Percentiles rank a stretch among this genome's conserved stretches.
phyloP scores from a whole-genome alignment of 192 early-diverging fungal species.

The Gryganskiella cystojenkinii region DNA sequence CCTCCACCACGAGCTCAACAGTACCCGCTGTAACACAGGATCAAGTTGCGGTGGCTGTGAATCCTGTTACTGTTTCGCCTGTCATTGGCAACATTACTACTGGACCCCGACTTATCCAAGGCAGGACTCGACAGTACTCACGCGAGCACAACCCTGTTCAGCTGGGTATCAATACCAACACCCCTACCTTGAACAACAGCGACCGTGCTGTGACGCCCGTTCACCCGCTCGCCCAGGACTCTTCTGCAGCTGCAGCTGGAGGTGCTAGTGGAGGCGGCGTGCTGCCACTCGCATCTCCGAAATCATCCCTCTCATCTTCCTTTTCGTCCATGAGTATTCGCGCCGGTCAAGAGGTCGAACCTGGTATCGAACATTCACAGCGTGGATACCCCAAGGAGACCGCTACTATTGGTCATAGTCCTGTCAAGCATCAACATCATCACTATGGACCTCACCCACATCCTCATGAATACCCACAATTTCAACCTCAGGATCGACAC shows the following conservation, averaged over 20 bases:
- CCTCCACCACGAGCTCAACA: too few species aligned
- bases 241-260: not conserved
- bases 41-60: too few species aligned
- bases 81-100: not conserved
- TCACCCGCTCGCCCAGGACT: conserved; percentile 22
- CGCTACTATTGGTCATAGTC: too few species aligned
- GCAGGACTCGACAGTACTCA: not conserved
- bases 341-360: conserved; percentile 19
- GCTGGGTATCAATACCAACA: not conserved
- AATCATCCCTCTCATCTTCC: conserved; percentile 21
- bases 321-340: conserved; percentile 21
- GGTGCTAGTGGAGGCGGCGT: not conserved
- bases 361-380: conserved; percentile 31
- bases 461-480: too few species aligned
- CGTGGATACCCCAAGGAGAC: conserved; percentile 3
- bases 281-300: conserved; percentile 12
- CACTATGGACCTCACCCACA: not conserved
- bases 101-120: not conserved
- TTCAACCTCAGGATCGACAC: too few species aligned
- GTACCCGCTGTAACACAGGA: too few species aligned
- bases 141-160: not conserved
- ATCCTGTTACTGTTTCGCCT: not conserved
- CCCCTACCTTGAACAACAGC: too few species aligned
- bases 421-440: not conserved
- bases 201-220: not conserved